phyloP scores from a whole-genome alignment of 176 grass and related monocot genomes.

The Saccharum spontaneum region DNA sequence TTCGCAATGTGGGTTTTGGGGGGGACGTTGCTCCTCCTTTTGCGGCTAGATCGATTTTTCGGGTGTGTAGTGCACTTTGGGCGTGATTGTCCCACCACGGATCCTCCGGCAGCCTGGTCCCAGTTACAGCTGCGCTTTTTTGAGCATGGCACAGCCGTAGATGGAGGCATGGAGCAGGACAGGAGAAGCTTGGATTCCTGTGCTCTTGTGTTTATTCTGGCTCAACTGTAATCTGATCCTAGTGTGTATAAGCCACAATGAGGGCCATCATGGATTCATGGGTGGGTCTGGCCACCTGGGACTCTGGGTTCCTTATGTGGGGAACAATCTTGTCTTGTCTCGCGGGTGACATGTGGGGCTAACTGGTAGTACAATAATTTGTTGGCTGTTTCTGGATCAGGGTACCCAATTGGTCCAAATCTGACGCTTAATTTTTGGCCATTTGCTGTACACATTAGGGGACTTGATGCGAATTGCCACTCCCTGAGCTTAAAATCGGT shows the following conservation, averaged over 20 bases:
- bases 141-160: no score
- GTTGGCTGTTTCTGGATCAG: background rate
- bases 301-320: background rate
- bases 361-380: background rate
- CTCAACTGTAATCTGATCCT: background rate
- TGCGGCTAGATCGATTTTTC: background rate
- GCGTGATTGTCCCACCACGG: no score
- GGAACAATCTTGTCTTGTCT: slow-evolving; percentile 4
- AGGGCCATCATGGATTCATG: background rate
- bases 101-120: background rate
- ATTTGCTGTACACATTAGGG: background rate
- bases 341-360: background rate
- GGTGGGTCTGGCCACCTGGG: background rate
- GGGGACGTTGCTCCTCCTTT: background rate
- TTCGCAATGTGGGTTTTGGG: background rate
- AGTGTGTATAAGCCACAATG: background rate
- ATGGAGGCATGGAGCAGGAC: no score
- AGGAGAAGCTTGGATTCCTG: background rate
- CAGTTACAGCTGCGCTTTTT: background rate
- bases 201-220: background rate
- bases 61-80: background rate
- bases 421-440: background rate
- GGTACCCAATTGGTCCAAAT: background rate
- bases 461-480: background rate
- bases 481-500: background rate